These are phyloP conservation scores for Botrytis sinoallii DNA, from an alignment of 2,329 filamentous ascomycete genomes.

Conservation along the genomic window DNA sequence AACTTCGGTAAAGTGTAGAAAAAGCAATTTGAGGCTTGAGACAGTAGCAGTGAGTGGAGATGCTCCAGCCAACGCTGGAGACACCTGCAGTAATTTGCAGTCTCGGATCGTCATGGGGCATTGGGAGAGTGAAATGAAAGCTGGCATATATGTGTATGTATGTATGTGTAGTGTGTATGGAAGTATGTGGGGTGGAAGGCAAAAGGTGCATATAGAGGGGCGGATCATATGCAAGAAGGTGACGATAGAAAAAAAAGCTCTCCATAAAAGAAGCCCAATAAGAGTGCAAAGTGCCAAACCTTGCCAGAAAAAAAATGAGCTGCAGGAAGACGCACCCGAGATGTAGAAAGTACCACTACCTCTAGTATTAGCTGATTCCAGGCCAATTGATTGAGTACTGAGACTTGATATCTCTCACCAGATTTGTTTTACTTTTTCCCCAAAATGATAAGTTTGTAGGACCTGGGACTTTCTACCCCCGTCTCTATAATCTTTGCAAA, in stretches of 20 bases:
- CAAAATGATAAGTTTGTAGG: background rate
- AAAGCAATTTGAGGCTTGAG: constrained; percentile 33
- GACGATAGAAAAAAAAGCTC: constrained; percentile 23
- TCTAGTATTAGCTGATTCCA: constrained; percentile 18
- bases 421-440: constrained; percentile 24
- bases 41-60: constrained; percentile 34
- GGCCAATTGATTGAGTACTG: constrained; percentile 14
- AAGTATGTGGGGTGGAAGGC: constrained; percentile 22
- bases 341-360: constrained; percentile 26
- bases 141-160: constrained; percentile 29
- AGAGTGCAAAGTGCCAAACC: constrained; percentile 4
- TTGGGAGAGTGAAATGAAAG: constrained; percentile 27
- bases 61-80: constrained; percentile 36
- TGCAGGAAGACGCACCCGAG: constrained; percentile 29
- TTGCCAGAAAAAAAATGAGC: constrained; percentile 24
- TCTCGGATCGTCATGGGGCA: constrained; percentile 31
- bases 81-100: constrained; percentile 32
- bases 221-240: constrained; percentile 18
- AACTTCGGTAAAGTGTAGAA: constrained; percentile 28
- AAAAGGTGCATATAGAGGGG: constrained; percentile 21
- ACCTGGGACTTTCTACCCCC: background rate
- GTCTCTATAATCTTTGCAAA: background rate
- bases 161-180: constrained; percentile 22
- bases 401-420: constrained; percentile 17
- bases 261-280: constrained; percentile 17